Evolutionary conservation across 208 protist species (phyloP), one percentile per base, ranked within the genome.

Genomic region (Leishmania arabica): DNA sequence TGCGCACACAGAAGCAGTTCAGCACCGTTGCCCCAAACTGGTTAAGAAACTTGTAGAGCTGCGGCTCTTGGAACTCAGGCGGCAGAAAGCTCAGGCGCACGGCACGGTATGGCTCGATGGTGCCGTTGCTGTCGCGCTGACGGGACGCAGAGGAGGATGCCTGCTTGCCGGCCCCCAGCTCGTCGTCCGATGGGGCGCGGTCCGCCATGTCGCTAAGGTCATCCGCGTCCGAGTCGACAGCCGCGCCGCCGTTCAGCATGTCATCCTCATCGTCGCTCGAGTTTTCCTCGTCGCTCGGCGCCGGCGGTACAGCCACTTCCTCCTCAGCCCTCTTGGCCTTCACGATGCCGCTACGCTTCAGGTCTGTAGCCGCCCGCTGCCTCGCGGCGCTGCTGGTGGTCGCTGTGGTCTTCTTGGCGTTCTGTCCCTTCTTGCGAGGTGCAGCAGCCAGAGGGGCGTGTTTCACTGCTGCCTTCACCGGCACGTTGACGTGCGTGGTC

Each of bases 1-100:
- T 97, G 75, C 94, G 94, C 60, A 97, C 94, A 54, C 92, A 96
- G 88, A 96, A 97, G 86, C 92, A 96, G 87, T 95, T 96, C 45
- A 95, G 74, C 74, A 97, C 94, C 21, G 82, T 88, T 31, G 91
- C 91, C 15, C 92, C 94, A 79, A 97, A 97, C 85, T 97, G 94
- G 60, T 81, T 88, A 31, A 97, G 86, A 75, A 97, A 97, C 83
- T 97, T 95, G 83, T 88, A 96, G 45, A 97, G 86, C 87, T 97
- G 90, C 51, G 92, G 92, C 89, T 97, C 92, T 81, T 97, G 83
- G 75, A 97, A 97, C 84, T 94, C 91, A 8, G 90, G 51, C 13
- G 94, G 94, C 60, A 97, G 88, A 77, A 95, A 95, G 66, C 92
- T 90, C 40, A 97, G 90, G n/a, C 89, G 88, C 19, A 97, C 90